These are phyloP conservation scores for Fraxinus cuspidata DNA, from an alignment of 257 asterid genomes.

Conservation along the genomic window DNA sequence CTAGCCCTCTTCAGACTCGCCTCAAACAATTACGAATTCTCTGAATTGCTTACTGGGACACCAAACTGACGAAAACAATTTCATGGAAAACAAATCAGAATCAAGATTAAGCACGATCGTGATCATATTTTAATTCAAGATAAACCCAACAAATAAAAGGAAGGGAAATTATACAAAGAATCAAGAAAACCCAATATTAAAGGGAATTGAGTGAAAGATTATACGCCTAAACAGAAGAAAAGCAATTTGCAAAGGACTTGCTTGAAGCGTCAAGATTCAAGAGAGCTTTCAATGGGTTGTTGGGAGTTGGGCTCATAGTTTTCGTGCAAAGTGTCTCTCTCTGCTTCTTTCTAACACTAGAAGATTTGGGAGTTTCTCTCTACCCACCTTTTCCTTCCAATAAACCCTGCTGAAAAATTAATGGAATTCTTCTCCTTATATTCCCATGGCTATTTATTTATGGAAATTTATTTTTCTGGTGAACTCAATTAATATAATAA, in stretches of 20 bases:
- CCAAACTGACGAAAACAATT: constrained; percentile 36
- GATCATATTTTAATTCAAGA: constrained; percentile 29
- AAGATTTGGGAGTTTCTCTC: constrained; percentile 27
- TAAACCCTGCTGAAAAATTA: constrained; percentile 38
- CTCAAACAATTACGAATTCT: constrained; percentile 30
- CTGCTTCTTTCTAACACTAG: constrained; percentile 1
- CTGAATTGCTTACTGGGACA: constrained; percentile 22
- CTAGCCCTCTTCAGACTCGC: constrained; percentile 22
- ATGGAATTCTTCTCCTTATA: constrained; percentile 20
- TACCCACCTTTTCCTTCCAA: constrained; percentile 48
- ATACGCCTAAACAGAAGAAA: constrained; percentile 36
- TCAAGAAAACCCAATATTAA: constrained; percentile 13
- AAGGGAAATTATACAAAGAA: neutral
- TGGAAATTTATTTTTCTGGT: neutral
- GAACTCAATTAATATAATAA: neutral
- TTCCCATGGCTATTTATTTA: neutral
- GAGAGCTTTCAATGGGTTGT: constrained; percentile 38
- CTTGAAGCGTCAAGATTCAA: constrained; percentile 22
- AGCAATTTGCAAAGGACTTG: constrained; percentile 33
- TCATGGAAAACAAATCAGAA: constrained; percentile 25
- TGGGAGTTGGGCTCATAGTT: constrained; percentile 26
- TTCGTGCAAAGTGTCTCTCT: constrained; percentile 37
- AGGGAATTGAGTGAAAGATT: constrained; percentile 13
- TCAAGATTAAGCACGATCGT: constrained; percentile 38
- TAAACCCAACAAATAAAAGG: constrained; percentile 1